phyloP scores from a whole-genome alignment of 2,329 filamentous ascomycete genomes.

The Nakataea oryzae region DNA sequence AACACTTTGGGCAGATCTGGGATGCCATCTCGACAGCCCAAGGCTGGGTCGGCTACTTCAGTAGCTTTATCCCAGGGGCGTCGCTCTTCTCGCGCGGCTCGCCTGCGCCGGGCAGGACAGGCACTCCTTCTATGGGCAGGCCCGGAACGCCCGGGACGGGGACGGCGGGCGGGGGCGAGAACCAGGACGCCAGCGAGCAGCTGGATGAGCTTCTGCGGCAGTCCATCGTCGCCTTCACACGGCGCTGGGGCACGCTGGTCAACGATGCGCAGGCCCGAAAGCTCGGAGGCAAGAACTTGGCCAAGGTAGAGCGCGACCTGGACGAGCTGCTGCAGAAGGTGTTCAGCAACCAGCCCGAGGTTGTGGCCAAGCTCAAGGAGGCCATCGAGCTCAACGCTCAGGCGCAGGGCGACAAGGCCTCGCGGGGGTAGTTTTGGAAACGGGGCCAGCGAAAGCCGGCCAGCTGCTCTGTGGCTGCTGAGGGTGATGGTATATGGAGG shows the following conservation, averaged over 20 bases:
- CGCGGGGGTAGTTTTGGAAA: slow-evolving; percentile 5
- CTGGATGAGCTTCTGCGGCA: slow-evolving; percentile 52
- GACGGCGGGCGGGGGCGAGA: slow-evolving; percentile 14
- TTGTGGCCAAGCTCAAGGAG: slow-evolving; percentile 49
- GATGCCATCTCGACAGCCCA: slow-evolving; percentile 45
- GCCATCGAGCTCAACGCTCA: slow-evolving; percentile 47
- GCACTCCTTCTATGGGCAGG: slow-evolving; percentile 3
- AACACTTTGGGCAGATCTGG: slow-evolving; percentile 57
- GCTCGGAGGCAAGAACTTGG: slow-evolving; percentile 36
- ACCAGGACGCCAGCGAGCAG: slow-evolving; percentile 52
- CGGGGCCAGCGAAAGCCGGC: no score
- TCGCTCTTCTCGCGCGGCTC: slow-evolving; percentile 30
- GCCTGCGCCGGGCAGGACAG: slow-evolving; percentile 7
- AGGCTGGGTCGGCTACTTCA: slow-evolving; percentile 49
- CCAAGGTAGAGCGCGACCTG: slow-evolving; percentile 44
- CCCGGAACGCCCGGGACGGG: slow-evolving; percentile 8
- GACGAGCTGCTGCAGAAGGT: slow-evolving; percentile 44
- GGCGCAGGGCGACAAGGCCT: slow-evolving; percentile 29
- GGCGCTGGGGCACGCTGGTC: slow-evolving; percentile 43
- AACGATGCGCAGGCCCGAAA: slow-evolving; percentile 36
- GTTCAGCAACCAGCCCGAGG: slow-evolving; percentile 49
- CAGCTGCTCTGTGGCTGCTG: neutral
- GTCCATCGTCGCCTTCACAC: slow-evolving; percentile 53
- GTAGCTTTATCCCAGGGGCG: slow-evolving; percentile 45
- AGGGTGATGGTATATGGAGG: neutral